phyloP scores from a whole-genome alignment of 2,329 filamentous ascomycete species.

The Bipolaris sorokiniana region DNA sequence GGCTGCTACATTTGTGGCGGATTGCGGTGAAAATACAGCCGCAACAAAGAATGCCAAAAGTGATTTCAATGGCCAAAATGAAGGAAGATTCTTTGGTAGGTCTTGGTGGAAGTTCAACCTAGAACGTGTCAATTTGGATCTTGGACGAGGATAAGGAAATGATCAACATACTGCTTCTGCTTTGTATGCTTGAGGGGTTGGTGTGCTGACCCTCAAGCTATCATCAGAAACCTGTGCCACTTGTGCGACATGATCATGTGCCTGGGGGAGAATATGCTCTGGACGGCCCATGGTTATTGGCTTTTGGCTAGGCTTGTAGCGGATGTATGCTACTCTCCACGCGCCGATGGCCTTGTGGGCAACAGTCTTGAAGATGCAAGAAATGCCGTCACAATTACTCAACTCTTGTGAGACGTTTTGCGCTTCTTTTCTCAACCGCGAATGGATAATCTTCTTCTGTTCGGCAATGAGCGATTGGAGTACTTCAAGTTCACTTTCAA shows the following conservation, averaged over 20 bases:
- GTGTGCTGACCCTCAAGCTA: conserved; percentile 14
- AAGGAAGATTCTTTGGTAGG: conserved; percentile 38
- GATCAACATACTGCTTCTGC: conserved; percentile 16
- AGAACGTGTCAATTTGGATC: neutral
- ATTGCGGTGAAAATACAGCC: conserved; percentile 54
- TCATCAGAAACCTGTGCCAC: conserved; percentile 27
- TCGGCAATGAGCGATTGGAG: conserved; percentile 47
- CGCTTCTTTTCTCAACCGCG: conserved; percentile 37
- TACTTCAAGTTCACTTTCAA: conserved; percentile 48
- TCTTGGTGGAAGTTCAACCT: conserved; percentile 30
- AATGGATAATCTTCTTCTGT: conserved; percentile 45
- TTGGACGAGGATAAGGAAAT: neutral
- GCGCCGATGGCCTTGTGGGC: conserved; percentile 46
- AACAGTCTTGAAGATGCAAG: conserved; percentile 51
- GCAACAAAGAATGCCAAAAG: conserved; percentile 54
- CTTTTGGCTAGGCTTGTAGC: conserved; percentile 31
- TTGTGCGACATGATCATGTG: conserved; percentile 24
- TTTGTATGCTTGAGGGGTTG: conserved; percentile 23
- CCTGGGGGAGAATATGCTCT: conserved; percentile 28
- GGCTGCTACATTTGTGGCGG: conserved; percentile 56
- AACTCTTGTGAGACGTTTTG: conserved; percentile 49
- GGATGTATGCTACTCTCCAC: conserved; percentile 40
- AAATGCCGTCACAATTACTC: conserved; percentile 51
- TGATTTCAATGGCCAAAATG: conserved; percentile 52
- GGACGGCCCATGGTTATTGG: conserved; percentile 35